Evolutionary conservation across 176 grass and related monocot genomes (phyloP).

Genomic region (Hyparrhenia diplandra): DNA sequence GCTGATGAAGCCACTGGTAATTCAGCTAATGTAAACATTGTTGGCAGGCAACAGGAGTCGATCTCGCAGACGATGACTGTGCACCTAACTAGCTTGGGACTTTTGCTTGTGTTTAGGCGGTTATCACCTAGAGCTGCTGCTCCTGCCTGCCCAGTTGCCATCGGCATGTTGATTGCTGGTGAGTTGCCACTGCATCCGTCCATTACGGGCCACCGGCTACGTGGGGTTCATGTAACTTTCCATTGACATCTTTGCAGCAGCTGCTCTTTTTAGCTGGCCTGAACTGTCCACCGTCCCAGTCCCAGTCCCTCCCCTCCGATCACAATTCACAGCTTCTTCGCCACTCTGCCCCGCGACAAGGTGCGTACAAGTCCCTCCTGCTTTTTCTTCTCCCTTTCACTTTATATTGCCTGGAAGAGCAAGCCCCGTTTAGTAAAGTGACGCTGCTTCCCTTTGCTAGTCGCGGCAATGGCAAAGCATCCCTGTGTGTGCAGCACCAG

Average conservation of each 20-base stretch:
- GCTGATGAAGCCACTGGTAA: not conserved
- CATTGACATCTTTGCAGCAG: constrained; percentile 18
- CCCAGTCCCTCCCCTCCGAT: not conserved
- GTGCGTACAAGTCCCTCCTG: not conserved
- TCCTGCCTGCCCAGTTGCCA: not conserved
- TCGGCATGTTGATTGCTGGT: not conserved
- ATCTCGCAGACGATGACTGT: not conserved
- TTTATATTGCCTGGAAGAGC: constrained; percentile 10
- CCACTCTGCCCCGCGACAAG: not conserved
- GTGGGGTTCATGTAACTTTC: constrained; percentile 28
- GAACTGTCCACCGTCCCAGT: constrained; percentile 16
- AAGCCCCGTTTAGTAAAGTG: not conserved
- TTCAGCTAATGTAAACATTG: not conserved
- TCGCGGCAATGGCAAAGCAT: not conserved
- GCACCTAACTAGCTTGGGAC: not conserved
- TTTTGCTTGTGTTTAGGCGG: not conserved
- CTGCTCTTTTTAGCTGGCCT: constrained; percentile 46
- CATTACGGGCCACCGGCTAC: constrained; percentile 15
- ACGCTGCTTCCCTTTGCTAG: not conserved
- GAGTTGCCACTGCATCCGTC: not conserved
- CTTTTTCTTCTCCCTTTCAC: constrained; percentile 10
- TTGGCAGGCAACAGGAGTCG: not conserved
- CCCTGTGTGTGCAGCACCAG: not conserved
- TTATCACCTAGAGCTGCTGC: not conserved
- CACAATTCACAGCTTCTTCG: not conserved